phyloP scores from a whole-genome alignment of 352 stramenopile genomes.

The Elongisporangium undulatum region DNA sequence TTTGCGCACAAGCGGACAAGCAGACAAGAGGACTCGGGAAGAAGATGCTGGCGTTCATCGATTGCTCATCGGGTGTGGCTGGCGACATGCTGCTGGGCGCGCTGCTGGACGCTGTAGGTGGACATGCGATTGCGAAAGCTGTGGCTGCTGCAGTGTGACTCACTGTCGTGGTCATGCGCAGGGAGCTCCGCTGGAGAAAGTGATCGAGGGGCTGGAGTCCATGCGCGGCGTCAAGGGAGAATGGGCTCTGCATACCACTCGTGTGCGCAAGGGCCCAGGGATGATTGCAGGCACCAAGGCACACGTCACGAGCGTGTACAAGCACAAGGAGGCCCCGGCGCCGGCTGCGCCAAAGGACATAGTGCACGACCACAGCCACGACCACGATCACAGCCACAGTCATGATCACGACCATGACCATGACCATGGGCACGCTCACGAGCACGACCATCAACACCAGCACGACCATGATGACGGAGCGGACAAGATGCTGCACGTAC shows the following conservation, averaged over 20 bases:
- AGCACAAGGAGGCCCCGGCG: conserved; percentile 52
- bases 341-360: conserved; percentile 11
- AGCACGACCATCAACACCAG: conserved; percentile 10
- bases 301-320: conserved; percentile 83
- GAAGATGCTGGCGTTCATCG: conserved; percentile 44
- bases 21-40: background rate
- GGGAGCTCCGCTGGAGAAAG: conserved; percentile 52
- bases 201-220: conserved; percentile 55
- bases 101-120: conserved; percentile 80
- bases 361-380: conserved; percentile 4
- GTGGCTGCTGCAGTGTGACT: background rate
- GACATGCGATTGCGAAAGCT: background rate
- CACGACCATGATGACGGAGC: conserved; percentile 2
- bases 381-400: conserved; percentile 16
- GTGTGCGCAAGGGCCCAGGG: conserved; percentile 83
- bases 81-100: conserved; percentile 90
- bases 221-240: conserved; percentile 73
- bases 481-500: conserved; percentile 9
- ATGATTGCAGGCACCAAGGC: conserved; percentile 89
- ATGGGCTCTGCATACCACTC: conserved; percentile 70
- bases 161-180: conserved; percentile 8
- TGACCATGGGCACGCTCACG: conserved; percentile 20
- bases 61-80: conserved; percentile 88
- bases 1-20: background rate
- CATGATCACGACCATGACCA: conserved; percentile 10